Percentiles rank a stretch among this genome's conserved stretches.
Evolutionary conservation across 1,284 basidiomycete genomes (phyloP).

Genomic region (Quambalaria eucalypti): DNA sequence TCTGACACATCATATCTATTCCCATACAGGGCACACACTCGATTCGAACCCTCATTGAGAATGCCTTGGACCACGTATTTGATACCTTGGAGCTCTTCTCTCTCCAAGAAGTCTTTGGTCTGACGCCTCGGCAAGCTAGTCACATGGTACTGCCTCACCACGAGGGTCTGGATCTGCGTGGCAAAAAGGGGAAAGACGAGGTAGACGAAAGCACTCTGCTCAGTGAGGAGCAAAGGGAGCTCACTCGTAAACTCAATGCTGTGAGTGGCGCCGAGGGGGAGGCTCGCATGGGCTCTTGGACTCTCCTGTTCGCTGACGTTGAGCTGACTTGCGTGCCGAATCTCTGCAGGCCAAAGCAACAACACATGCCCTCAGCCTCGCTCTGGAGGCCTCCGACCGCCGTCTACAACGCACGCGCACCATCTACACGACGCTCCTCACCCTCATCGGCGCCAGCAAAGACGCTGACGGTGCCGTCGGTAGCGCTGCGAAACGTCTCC

Average conservation of each 20-base stretch:
- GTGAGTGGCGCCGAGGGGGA: constrained; percentile 6
- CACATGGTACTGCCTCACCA: constrained; percentile 42
- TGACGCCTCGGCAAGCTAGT: constrained; percentile 31
- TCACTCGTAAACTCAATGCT: constrained; percentile 22
- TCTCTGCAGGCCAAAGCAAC: constrained; percentile 13
- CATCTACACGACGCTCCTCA: constrained; percentile 13
- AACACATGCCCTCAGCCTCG: constrained; percentile 19
- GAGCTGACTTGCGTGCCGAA: neutral
- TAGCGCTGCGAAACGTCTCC: constrained; percentile 9
- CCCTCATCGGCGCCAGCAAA: constrained; percentile 5
- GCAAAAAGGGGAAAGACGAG: constrained; percentile 1
- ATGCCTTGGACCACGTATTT: constrained; percentile 41
- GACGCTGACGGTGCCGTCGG: neutral
- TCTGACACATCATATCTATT: neutral
- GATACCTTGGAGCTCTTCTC: constrained; percentile 44
- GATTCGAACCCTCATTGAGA: constrained; percentile 40
- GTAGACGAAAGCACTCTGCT: constrained; percentile 1
- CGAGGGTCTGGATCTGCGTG: constrained; percentile 37
- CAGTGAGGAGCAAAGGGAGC: constrained; percentile 20
- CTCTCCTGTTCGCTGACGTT: neutral
- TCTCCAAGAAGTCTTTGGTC: constrained; percentile 36
- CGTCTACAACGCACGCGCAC: constrained; percentile 12
- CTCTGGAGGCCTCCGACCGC: constrained; percentile 10
- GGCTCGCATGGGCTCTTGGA: neutral
- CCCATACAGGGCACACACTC: constrained; percentile 26